These are phyloP conservation scores for Lipomyces kockii DNA, from an alignment of 805 yeast species.

Conservation along the genomic window DNA sequence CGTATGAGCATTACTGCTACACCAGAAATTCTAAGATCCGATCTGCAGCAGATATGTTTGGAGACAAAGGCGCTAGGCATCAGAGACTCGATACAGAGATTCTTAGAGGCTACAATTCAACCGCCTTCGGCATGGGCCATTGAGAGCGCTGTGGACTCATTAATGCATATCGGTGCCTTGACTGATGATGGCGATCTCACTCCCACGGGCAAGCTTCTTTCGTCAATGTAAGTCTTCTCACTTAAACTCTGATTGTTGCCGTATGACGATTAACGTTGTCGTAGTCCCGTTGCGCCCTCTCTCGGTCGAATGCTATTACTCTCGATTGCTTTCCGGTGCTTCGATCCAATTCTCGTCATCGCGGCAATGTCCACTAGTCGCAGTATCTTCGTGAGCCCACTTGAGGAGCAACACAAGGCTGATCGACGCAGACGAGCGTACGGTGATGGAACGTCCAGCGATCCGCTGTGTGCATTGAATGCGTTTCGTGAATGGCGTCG, in stretches of 20 bases:
- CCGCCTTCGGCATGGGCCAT: constrained; percentile 32
- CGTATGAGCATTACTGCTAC: constrained; percentile 8
- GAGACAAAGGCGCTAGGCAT: constrained; percentile 30
- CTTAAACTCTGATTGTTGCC: background rate
- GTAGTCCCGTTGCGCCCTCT: constrained; percentile 27
- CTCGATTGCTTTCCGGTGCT: constrained; percentile 31
- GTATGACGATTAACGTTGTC: background rate
- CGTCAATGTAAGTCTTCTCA: constrained; percentile 20
- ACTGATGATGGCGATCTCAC: constrained; percentile 29
- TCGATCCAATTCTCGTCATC: constrained; percentile 31
- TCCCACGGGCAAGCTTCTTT: constrained; percentile 26
- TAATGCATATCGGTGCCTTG: constrained; percentile 34
- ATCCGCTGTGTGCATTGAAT: constrained; percentile 24
- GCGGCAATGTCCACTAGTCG: constrained; percentile 25
- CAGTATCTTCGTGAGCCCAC: constrained; percentile 23
- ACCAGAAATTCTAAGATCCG: constrained; percentile 36
- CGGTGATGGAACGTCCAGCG: constrained; percentile 18
- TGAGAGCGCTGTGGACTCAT: constrained; percentile 21
- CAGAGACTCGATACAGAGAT: constrained; percentile 17
- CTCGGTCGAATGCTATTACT: constrained; percentile 33
- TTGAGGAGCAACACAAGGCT: constrained; percentile 9
- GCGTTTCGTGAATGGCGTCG: constrained; percentile 33
- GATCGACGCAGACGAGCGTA: constrained; percentile 6
- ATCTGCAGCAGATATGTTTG: constrained; percentile 33
- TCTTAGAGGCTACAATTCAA: constrained; percentile 27